Percentiles rank a stretch among this genome's conserved stretches.
phyloP scores from a whole-genome alignment of 768 basidiomycete genomes.

The Psilocybe subaeruginosa region DNA sequence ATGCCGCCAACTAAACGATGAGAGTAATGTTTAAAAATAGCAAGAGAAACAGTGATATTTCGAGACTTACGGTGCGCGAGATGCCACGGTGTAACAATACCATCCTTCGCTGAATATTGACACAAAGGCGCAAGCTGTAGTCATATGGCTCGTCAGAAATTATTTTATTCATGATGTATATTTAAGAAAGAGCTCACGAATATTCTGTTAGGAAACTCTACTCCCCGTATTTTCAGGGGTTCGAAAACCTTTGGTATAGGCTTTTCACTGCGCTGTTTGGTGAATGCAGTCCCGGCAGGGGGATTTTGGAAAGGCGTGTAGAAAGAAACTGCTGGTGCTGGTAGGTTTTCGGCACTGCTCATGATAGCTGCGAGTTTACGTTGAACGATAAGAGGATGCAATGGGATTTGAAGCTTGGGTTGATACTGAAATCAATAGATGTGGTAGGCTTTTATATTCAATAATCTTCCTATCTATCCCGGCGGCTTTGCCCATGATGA shows the following conservation, averaged over 20 bases:
- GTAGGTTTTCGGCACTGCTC: constrained; percentile 33
- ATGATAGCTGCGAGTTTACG: neutral
- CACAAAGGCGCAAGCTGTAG: constrained; percentile 55
- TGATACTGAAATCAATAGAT: too few relatives aligned
- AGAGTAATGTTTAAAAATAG: neutral
- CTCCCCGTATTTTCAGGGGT: constrained; percentile 55
- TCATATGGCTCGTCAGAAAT: neutral
- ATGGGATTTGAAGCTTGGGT: neutral
- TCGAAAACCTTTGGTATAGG: constrained; percentile 43
- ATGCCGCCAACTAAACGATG: constrained; percentile 46
- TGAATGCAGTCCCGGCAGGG: constrained; percentile 44
- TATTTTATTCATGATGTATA: neutral
- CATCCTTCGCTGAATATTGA: constrained; percentile 63
- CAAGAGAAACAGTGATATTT: constrained; percentile 20
- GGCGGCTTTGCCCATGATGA: too few relatives aligned
- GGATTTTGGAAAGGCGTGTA: constrained; percentile 50
- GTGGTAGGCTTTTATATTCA: too few relatives aligned
- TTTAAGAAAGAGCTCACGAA: constrained; percentile 34
- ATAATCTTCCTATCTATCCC: too few relatives aligned
- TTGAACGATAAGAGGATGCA: neutral
- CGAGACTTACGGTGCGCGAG: constrained; percentile 54
- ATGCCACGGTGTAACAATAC: constrained; percentile 58
- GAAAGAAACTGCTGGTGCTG: constrained; percentile 44
- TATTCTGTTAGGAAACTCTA: constrained; percentile 57
- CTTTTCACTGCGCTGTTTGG: constrained; percentile 42